phyloP scores from a whole-genome alignment of 2,329 filamentous ascomycete genomes.

The Clonostachys rosea region DNA sequence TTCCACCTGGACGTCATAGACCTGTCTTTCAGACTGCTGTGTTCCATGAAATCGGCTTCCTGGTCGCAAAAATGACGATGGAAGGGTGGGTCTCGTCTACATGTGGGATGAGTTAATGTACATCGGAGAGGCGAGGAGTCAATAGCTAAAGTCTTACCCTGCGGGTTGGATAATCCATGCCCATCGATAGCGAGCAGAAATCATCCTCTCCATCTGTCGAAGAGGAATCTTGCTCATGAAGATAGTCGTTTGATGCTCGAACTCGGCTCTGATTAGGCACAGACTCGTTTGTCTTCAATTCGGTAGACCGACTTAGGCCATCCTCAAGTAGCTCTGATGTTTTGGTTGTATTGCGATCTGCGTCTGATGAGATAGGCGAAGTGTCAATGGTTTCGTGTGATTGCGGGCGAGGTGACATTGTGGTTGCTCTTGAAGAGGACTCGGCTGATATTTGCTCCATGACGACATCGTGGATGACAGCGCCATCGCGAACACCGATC shows the following conservation, averaged over 20 bases:
- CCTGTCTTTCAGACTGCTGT: constrained; percentile 87
- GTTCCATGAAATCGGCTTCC: constrained; percentile 87
- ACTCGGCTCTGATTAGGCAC: background rate
- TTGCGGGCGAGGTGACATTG: constrained; percentile 36
- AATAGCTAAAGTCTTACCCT: constrained; percentile 24
- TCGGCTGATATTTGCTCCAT: constrained; percentile 16
- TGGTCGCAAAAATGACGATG: constrained; percentile 80
- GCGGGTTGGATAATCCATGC: constrained; percentile 26
- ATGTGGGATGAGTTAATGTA: constrained; percentile 4
- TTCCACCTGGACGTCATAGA: constrained; percentile 94
- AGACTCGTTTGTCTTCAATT: background rate
- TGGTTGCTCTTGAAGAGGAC: constrained; percentile 30
- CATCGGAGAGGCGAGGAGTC: background rate
- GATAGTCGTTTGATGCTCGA: background rate
- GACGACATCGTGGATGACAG: constrained; percentile 9
- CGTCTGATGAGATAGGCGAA: constrained; percentile 21
- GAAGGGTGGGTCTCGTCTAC: constrained; percentile 70
- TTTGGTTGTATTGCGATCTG: constrained; percentile 27
- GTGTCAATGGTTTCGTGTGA: constrained; percentile 23
- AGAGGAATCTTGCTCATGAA: constrained; percentile 12
- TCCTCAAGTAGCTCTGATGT: background rate
- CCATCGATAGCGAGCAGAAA: constrained; percentile 27
- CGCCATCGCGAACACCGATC: constrained; percentile 9
- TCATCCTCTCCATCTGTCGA: constrained; percentile 14
- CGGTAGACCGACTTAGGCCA: background rate